Base-by-base conservation (phyloP, 257 asterid species). In the Gentiana straminea region DNA sequence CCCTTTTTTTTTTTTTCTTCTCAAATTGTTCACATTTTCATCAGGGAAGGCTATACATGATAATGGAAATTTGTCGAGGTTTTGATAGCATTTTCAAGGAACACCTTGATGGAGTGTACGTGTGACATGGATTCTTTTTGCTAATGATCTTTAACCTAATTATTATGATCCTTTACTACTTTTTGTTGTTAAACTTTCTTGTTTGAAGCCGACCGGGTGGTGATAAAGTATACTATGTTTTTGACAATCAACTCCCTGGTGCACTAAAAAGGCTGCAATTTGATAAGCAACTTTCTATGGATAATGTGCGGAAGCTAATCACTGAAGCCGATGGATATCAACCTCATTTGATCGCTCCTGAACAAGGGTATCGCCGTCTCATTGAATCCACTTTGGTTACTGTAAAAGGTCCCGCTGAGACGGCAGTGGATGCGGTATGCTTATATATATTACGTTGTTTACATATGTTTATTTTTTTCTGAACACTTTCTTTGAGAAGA, bases 281-380 rank as follows among this genome's bases (percentile, higher is more conserved):
- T 71, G 97, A 91, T 74, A 91, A 88, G 74, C 96, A 88, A 57
- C 98, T 87, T 65, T 87, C 98, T 15, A 87, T 88, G 95, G 98
- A 91, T 54, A 91, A 91, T 69, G 98, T 88, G 51, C 84, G 97
- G 65, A 92, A 92, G 71, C 77, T 88, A 62, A 92, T 92, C 49
- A 88, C 97, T 37, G 94, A 88, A 76, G 99, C 97, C 71, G 99
- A 92, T 80, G 97, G 97, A 48, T 92, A 88, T 70, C 99, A 92
- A 73, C 99, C 99, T 52, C 99, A 92, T 80, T 82, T 92, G 60
- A 92, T 92, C 69, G 99, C 99, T 35, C 99, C 99, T 10, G 99
- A 92, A 65, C 97, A 92, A 69, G 99, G 99, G 64, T 92, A 92
- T 67, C 95, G 97, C 36, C 95, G 94, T 55, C 97, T 92, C 62